phyloP scores from a whole-genome alignment of 106 monocot species.

The Acorus gramineus region DNA sequence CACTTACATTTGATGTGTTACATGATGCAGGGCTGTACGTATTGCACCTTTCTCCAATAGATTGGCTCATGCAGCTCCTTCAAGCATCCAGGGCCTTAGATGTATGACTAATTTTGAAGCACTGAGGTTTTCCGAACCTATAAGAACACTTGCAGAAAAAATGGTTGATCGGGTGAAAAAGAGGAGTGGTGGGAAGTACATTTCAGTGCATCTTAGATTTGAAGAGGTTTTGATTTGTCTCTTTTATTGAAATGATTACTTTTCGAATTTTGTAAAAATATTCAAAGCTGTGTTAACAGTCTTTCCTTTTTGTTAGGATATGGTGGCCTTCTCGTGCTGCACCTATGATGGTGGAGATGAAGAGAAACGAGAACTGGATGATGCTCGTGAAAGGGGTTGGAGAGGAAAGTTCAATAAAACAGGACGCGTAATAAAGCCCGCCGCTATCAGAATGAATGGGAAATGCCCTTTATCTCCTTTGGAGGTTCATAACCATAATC shows the following conservation, averaged over 20 bases:
- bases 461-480: constrained; percentile 91
- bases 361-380: constrained; percentile 88
- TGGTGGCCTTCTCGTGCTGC: constrained; percentile 96
- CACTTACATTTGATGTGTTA: not conserved
- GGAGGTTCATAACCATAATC: constrained; percentile 41
- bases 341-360: constrained; percentile 80
- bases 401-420: constrained; percentile 83
- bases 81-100: constrained; percentile 63
- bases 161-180: constrained; percentile 84
- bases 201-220: constrained; percentile 95
- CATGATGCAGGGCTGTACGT: constrained; percentile 75
- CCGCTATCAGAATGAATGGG: constrained; percentile 58
- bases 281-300: not conserved
- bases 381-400: constrained; percentile 89
- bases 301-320: constrained; percentile 50
- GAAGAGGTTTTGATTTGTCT: constrained; percentile 56
- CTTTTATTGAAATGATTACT: not conserved
- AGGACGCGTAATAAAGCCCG: constrained; percentile 58
- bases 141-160: constrained; percentile 73
- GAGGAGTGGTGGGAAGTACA: constrained; percentile 75
- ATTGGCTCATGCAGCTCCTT: constrained; percentile 81
- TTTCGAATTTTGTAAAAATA: not conserved
- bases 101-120: constrained; percentile 89
- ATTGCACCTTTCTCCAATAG: constrained; percentile 99
- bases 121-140: constrained; percentile 73